Evolutionary conservation across 805 yeast species (phyloP).

Genomic region (Saturnispora zaruensis): DNA sequence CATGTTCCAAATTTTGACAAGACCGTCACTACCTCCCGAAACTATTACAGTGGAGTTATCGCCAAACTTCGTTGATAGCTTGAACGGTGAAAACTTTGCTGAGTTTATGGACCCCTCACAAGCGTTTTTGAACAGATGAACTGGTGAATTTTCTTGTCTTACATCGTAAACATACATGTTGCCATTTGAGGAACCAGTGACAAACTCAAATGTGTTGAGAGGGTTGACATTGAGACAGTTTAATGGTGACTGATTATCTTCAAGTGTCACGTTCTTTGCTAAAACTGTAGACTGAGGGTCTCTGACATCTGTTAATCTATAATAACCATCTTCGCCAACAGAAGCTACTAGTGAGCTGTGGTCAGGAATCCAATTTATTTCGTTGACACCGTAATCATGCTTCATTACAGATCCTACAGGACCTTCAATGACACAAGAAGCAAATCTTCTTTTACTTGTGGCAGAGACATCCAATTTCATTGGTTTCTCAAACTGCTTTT

Average conservation of each 20-base stretch:
- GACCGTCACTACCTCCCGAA: slow-evolving; percentile 55
- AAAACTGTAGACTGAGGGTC: slow-evolving; percentile 14
- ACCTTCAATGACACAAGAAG: slow-evolving; percentile 7
- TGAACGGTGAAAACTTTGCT: slow-evolving; percentile 63
- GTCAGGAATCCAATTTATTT: slow-evolving; percentile 55
- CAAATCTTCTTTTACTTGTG: slow-evolving; percentile 6
- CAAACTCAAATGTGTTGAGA: slow-evolving; percentile 45
- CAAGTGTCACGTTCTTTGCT: slow-evolving; percentile 6
- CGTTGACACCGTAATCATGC: slow-evolving; percentile 53
- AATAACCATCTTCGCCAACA: slow-evolving; percentile 56
- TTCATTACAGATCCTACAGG: slow-evolving; percentile 21
- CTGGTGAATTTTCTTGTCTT: slow-evolving; percentile 34
- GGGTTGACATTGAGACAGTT: slow-evolving; percentile 57
- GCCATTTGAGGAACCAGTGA: slow-evolving; percentile 61
- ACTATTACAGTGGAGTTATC: slow-evolving; percentile 33
- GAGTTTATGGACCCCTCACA: slow-evolving; percentile 54
- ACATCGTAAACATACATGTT: slow-evolving; percentile 55
- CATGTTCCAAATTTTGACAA: slow-evolving; percentile 57
- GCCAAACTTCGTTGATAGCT: slow-evolving; percentile 30
- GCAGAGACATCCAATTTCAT: slow-evolving; percentile 11
- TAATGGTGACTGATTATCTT: slow-evolving; percentile 18
- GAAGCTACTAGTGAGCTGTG: slow-evolving; percentile 55
- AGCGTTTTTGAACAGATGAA: slow-evolving; percentile 21
- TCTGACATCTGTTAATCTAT: slow-evolving; percentile 50
- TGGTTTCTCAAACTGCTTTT: slow-evolving; percentile 12